Conservation (phyloP, 768 basidiomycete genomes). For the Collybiopsis confluens region DNA sequence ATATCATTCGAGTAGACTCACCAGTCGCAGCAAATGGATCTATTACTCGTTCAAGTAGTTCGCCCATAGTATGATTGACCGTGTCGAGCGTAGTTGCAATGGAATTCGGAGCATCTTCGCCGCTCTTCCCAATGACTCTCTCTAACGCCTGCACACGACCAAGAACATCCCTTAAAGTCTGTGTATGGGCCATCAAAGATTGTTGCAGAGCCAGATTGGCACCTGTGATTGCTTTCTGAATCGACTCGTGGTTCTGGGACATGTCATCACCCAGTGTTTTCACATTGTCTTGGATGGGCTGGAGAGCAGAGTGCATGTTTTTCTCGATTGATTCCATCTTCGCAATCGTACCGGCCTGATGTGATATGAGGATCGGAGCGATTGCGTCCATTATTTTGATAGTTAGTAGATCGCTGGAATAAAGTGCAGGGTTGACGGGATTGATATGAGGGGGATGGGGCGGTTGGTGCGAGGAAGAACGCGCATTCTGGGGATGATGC, state of each 20-base stretch:
- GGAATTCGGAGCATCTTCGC: background rate
- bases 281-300: background rate
- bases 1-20: background rate
- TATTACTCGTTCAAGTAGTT: background rate
- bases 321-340: background rate
- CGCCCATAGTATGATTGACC: background rate
- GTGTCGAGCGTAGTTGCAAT: background rate
- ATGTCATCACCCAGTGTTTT: background rate
- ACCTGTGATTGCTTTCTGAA: background rate
- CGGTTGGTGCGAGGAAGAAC: background rate
- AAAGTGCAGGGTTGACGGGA: background rate
- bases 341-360: background rate
- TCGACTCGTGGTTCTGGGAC: background rate
- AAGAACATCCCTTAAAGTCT: background rate
- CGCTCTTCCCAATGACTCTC: background rate
- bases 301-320: background rate
- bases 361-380: background rate
- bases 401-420: background rate
- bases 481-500: background rate
- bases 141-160: background rate
- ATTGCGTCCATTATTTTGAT: background rate
- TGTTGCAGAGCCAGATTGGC: background rate
- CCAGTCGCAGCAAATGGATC: slow-evolving; percentile 2
- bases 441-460: background rate
- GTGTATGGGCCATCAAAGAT: background rate